phyloP scores from a whole-genome alignment of 2,329 filamentous ascomycete genomes.

The Diplodia sapinea region DNA sequence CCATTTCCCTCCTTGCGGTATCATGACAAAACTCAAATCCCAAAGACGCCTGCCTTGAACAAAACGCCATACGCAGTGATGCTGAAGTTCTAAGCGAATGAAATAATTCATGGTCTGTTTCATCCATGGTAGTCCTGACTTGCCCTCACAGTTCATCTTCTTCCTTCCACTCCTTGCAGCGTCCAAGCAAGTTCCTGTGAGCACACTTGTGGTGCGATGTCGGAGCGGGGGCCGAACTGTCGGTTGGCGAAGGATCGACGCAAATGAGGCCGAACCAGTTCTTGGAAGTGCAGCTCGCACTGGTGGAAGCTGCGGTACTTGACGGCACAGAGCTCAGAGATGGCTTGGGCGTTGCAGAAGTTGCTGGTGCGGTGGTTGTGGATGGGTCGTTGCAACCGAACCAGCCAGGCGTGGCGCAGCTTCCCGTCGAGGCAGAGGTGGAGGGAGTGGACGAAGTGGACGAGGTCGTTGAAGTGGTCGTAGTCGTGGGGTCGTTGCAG shows the following conservation, averaged over 20 bases:
- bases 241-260: conserved; percentile 32
- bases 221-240: not conserved
- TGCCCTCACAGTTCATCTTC: conserved; percentile 27
- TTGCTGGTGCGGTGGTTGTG: conserved; percentile 47
- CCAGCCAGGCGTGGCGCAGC: conserved; percentile 55
- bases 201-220: conserved; percentile 19
- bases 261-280: conserved; percentile 33
- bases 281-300: conserved; percentile 35
- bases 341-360: conserved; percentile 42
- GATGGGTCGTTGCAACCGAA: conserved; percentile 58
- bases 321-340: conserved; percentile 35
- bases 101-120: not conserved
- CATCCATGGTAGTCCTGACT: not conserved
- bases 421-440: conserved; percentile 33
- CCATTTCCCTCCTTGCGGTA: conserved; percentile 9
- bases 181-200: conserved; percentile 13
- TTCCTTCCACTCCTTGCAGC: conserved; percentile 28
- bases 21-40: conserved; percentile 9
- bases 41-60: conserved; percentile 9
- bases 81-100: conserved; percentile 14
- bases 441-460: conserved; percentile 45
- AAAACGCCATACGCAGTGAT: conserved; percentile 16
- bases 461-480: conserved; percentile 41
- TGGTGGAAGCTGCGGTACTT: conserved; percentile 34
- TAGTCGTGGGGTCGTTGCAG: conserved; percentile 61